Evolutionary conservation across 805 yeast genomes (phyloP).

Genomic region (Ogataea allantospora): DNA sequence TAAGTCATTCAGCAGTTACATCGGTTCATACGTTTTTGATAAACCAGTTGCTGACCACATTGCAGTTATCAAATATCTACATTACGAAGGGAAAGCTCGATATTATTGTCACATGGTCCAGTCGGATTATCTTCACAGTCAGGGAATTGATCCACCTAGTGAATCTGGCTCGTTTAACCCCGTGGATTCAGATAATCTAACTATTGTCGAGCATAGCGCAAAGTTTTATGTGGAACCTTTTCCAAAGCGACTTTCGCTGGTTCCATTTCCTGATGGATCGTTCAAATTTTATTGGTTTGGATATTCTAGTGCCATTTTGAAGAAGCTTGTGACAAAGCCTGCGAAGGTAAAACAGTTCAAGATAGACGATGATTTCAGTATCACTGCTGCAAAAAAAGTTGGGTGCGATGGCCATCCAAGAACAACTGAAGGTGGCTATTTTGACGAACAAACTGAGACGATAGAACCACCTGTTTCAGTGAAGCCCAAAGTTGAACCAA

Average conservation of each 20-base stretch:
- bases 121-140: conserved; percentile 35
- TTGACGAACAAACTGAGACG: conserved; percentile 6
- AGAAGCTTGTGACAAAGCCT: conserved; percentile 6
- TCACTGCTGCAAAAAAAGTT: conserved; percentile 6
- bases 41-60: conserved; percentile 17
- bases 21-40: conserved; percentile 17
- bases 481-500: conserved; percentile 3
- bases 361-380: conserved; percentile 11
- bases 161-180: conserved; percentile 1
- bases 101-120: conserved; percentile 64
- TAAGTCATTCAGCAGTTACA: conserved; percentile 22
- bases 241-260: conserved; percentile 11
- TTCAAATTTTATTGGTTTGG: conserved; percentile 18
- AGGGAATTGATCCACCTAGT: conserved; percentile 21
- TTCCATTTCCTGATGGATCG: conserved; percentile 8
- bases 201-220: conserved; percentile 20
- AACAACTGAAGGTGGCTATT: not conserved
- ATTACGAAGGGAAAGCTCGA: conserved; percentile 70
- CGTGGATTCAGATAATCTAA: conserved; percentile 2
- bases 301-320: conserved; percentile 16
- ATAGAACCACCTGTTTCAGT: not conserved
- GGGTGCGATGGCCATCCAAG: conserved; percentile 8
- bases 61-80: conserved; percentile 59
- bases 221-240: conserved; percentile 9
- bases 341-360: conserved; percentile 5